phyloP scores from a whole-genome alignment of 345 rosid species.

The Brassica nigra region DNA sequence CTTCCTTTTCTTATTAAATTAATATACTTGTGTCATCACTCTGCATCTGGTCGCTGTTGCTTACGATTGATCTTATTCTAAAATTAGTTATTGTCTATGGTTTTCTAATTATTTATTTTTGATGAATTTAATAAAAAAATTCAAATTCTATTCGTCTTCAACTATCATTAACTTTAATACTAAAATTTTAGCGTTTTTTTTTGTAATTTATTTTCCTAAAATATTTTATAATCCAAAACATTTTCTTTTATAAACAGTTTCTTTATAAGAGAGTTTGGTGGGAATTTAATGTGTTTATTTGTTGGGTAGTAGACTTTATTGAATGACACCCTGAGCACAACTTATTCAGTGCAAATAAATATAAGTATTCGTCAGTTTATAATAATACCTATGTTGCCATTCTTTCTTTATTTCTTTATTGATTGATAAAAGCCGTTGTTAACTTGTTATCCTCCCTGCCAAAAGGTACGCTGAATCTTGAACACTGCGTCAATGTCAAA shows the following conservation, averaged over 20 bases:
- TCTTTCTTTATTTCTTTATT: not conserved
- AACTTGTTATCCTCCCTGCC: not conserved
- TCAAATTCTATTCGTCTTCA: not conserved
- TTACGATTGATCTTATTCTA: not conserved
- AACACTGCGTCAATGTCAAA: not conserved
- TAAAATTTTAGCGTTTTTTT: not conserved
- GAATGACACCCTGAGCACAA: not conserved
- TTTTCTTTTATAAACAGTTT: not conserved
- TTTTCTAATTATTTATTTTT: not conserved
- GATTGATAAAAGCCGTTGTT: not conserved
- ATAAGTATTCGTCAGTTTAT: not conserved
- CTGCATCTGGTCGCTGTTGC: not conserved
- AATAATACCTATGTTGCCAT: not conserved
- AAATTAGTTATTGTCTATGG: not conserved
- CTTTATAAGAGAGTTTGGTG: not conserved
- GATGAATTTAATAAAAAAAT: not conserved
- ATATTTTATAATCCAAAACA: not conserved
- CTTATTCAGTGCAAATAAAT: not conserved
- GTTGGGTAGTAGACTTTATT: not conserved
- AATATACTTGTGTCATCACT: not conserved
- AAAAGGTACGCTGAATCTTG: too few species aligned
- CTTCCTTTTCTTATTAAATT: not conserved
- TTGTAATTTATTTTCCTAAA: not conserved
- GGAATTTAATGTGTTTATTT: slow-evolving; percentile 5
- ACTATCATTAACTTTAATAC: not conserved